Conservation (phyloP, 2,329 filamentous ascomycete species). For the Ophiocordyceps unilateralis region DNA sequence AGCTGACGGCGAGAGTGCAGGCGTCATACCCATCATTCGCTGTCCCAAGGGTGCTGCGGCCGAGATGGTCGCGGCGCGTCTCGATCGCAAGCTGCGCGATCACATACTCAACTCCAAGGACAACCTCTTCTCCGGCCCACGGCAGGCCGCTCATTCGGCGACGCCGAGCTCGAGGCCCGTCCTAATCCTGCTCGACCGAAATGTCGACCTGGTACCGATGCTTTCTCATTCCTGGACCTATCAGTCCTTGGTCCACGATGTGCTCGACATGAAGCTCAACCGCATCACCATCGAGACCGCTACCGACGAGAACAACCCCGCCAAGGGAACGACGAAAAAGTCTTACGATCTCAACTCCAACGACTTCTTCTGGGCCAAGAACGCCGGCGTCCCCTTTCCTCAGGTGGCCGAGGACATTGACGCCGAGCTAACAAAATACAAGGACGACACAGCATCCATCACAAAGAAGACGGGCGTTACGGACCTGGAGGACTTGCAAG, state of each 20-base stretch:
- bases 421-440: slow-evolving; percentile 81
- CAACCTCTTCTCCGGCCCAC: slow-evolving; percentile 69
- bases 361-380: slow-evolving; percentile 95
- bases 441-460: slow-evolving; percentile 84
- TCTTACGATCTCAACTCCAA: slow-evolving; percentile 76
- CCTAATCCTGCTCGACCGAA: slow-evolving; percentile 83
- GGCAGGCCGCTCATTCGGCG: slow-evolving; percentile 33
- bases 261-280: slow-evolving; percentile 50
- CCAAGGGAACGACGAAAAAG: slow-evolving; percentile 66
- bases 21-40: slow-evolving; percentile 84
- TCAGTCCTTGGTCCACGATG: slow-evolving; percentile 63
- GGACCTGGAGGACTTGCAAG: slow-evolving; percentile 81
- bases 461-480: slow-evolving; percentile 90
- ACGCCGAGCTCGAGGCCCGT: slow-evolving; percentile 68
- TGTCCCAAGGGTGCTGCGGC: slow-evolving; percentile 86
- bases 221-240: slow-evolving; percentile 81
- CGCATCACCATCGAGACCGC: slow-evolving; percentile 83
- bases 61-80: slow-evolving; percentile 82
- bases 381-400: slow-evolving; percentile 78
- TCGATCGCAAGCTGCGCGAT: slow-evolving; percentile 89
- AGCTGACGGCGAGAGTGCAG: slow-evolving; percentile 20
- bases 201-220: slow-evolving; percentile 93
- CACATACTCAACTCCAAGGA: slow-evolving; percentile 97
- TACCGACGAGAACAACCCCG: slow-evolving; percentile 57
- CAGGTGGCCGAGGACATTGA: slow-evolving; percentile 96